Base-by-base conservation (phyloP, 1,284 basidiomycete species). In the Vanrija sp. region DNA sequence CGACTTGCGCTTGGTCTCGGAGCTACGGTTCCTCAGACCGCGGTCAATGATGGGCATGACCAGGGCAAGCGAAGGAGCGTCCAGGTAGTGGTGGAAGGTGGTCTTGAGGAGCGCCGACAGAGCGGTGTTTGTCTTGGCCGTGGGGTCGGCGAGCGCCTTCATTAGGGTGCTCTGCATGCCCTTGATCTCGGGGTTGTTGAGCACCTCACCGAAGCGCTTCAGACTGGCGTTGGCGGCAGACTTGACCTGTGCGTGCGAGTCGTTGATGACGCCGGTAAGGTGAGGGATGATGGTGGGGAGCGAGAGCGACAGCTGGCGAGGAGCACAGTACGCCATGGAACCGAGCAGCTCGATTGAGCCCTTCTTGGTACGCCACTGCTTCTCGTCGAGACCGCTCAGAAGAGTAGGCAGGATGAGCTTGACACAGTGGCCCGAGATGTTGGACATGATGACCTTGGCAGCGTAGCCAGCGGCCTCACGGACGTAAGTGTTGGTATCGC, bases 341-440 rank as follows among this genome's bases (percentile, higher is more conserved):
- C 96, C 96, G 51, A 98, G 80, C n/a, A 98, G 78, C 73, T 98
- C 96, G 61, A 98, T 97, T 3, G 93, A 95, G 1, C 96, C 78
- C 73, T 98, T 98, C 80, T 98, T 98, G 2, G 94, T 92, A 24
- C 95, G 83, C 96, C 96, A 98, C 73, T 98, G 96, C 73, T 97
- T 98, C 74, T 98, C 96, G 63, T 98, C 94, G 45, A 98, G 79
- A 35, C 93, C 95, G 35, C 86, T 86, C 6, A 99, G 81, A 8
- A 99, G 76, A 2, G 88, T 87, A 0, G 96, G 96, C 6, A 98
- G 78, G 58, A 98, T 93, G 49, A 93, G 83, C 78, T 98, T 98
- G 72, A 98, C 88, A 43, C 92, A 93, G 72, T 94, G 49, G 19
- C 90, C 93, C 9, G 91, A 95, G 68, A 99, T 82, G 63, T 89